Evolutionary conservation across 2,329 filamentous ascomycete genomes (phyloP).

Genomic region (Colletotrichum sidae): DNA sequence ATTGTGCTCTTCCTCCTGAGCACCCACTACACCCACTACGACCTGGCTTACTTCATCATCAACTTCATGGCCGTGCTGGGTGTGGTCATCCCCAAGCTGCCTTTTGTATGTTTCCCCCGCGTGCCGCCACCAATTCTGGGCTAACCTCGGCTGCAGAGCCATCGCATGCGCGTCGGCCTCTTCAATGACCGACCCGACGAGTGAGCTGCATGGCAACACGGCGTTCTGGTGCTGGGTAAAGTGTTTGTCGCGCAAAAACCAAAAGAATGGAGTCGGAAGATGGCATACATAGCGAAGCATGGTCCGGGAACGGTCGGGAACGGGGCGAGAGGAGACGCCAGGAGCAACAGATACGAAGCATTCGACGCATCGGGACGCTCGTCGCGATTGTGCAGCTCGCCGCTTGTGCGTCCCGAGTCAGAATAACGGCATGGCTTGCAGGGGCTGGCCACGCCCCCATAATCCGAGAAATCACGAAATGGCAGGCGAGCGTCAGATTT

Average conservation of each 20-base stretch:
- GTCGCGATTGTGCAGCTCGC: conserved; percentile 14
- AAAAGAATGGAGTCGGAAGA: conserved; percentile 36
- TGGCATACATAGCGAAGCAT: conserved; percentile 37
- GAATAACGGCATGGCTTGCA: conserved; percentile 13
- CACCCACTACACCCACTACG: conserved; percentile 99
- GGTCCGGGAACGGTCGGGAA: conserved; percentile 21
- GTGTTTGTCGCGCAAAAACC: conserved; percentile 25
- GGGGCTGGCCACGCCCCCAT: conserved; percentile 1
- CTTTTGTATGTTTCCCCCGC: conserved; percentile 76
- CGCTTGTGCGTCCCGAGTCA: conserved; percentile 18
- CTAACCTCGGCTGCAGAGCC: conserved; percentile 67
- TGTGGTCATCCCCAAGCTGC: conserved; percentile 96
- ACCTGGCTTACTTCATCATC: conserved; percentile 95
- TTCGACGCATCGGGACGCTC: conserved; percentile 18
- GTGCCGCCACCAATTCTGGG: conserved; percentile 20
- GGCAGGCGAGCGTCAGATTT: conserved; percentile 1
- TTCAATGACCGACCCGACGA: conserved; percentile 79
- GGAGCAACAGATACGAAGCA: conserved; percentile 14
- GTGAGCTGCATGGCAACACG: conserved; percentile 39
- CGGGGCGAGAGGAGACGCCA: conserved; percentile 1
- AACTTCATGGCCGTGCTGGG: conserved; percentile 93
- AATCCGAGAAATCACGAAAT: conserved; percentile 5
- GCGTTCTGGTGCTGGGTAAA: conserved; percentile 31
- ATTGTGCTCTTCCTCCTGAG: conserved; percentile 95
- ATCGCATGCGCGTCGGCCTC: conserved; percentile 81